Evolutionary conservation across 306 rosid genomes (phyloP), one percentile per base, ranked within the genome.

Genomic region (Glycine latifolia): DNA sequence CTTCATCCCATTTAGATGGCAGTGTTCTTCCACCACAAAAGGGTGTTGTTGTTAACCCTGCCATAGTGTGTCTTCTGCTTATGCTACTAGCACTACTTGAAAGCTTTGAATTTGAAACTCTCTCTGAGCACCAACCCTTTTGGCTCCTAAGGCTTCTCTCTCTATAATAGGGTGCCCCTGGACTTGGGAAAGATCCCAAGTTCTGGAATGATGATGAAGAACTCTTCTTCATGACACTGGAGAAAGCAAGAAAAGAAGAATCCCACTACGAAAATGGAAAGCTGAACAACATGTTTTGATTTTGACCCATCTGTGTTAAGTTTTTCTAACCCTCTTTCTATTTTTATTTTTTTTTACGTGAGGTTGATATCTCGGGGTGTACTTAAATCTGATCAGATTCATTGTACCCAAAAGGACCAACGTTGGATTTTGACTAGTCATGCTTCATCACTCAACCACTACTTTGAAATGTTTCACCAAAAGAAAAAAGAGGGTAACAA

Each of bases 1-100:
- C 97, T 61, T 94, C 97, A 48, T 94, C 98, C 98, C 98, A 94
- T 84, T 94, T 94, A 3, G 98, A 94, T 20, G 97, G 97, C 81
- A 89, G 11, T 26, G 94, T 79, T 84, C 95, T 88, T 37, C 98
- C 98, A 56, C 92, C 85, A 31, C 78, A 85, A 76, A 91, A 89
- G 0, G 90, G 86, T 76, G 90, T 14, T 41, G 90, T 85, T 76
- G 89, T 14, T 41, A 37, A 63, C 10, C 90, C 86, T 8, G 85
- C 46, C 50, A 81, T 68, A n/a, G 87, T 68, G 78, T 87, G 90
- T 69, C 91, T 86, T 69, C 90, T 72, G 14, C 89, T 79, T 31
- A 83, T 81, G 35, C 79, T 77, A 8, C 76, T 81, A 8, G 70
- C 41, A 37, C 41, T 4, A 37, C 4, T 61, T 5, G 79, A 48